A percentile compares a stretch with the other conserved stretches of the same genome.
Evolutionary conservation across 2,329 filamentous ascomycete species (phyloP).

Genomic region (Cytospora piceae): DNA sequence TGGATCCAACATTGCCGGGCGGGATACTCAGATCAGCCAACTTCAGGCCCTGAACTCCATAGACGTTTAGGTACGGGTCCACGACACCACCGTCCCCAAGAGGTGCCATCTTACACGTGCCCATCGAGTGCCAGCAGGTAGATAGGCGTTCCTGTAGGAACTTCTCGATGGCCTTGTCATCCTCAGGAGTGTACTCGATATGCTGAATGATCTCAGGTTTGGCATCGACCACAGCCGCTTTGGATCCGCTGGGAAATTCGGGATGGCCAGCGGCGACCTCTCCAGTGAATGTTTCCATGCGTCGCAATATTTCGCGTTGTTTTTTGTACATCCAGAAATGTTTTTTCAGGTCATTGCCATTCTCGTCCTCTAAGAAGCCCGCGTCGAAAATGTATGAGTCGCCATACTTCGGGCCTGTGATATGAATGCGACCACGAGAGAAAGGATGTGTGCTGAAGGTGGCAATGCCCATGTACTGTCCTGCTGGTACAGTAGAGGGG

Average conservation of each 20-base stretch:
- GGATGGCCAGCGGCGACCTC: constrained; percentile 49
- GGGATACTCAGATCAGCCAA: constrained; percentile 43
- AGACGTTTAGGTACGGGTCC: constrained; percentile 46
- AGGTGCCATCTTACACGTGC: constrained; percentile 51
- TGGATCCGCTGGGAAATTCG: constrained; percentile 41
- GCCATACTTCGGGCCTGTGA: constrained; percentile 48
- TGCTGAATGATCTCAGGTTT: constrained; percentile 35
- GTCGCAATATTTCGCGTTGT: constrained; percentile 62
- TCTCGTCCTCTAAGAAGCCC: constrained; percentile 57
- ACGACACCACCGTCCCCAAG: constrained; percentile 47
- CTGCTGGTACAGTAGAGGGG: constrained; percentile 40
- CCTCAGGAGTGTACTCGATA: constrained; percentile 53
- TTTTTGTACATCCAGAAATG: constrained; percentile 68
- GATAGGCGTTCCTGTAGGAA: constrained; percentile 43
- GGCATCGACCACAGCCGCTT: background rate
- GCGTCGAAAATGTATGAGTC: constrained; percentile 59
- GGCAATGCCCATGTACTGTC: constrained; percentile 57
- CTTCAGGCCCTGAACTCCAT: constrained; percentile 47
- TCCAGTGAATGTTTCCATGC: constrained; percentile 55
- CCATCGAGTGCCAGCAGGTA: constrained; percentile 49
- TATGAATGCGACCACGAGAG: constrained; percentile 65
- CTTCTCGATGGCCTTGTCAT: constrained; percentile 51
- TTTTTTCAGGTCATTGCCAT: constrained; percentile 59
- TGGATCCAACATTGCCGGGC: constrained; percentile 47
- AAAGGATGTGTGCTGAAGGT: constrained; percentile 63